A percentile compares a stretch with the other conserved stretches of the same genome.
Evolutionary conservation across 371 early-diverging fungal genomes (phyloP).

Genomic region (Mucor saturninus): DNA sequence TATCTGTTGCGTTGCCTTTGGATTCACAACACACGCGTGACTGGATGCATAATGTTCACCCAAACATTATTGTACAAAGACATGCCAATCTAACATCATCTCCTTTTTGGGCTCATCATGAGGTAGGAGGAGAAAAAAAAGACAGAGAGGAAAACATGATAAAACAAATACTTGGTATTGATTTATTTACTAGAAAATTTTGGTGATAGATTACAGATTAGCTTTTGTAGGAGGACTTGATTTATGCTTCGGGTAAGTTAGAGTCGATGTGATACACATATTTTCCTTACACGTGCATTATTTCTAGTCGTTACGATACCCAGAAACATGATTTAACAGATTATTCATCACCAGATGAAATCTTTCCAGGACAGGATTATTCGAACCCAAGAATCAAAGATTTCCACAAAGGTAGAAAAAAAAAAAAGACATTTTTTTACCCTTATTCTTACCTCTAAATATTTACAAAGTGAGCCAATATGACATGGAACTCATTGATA

Average conservation of each 20-base stretch:
- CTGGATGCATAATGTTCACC: slow-evolving; percentile 75
- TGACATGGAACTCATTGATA: slow-evolving; percentile 41
- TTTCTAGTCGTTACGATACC: slow-evolving; percentile 80
- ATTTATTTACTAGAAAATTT: slow-evolving; percentile 68
- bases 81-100: slow-evolving; percentile 42
- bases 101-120: slow-evolving; percentile 81
- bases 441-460: neutral
- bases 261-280: neutral
- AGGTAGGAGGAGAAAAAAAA: slow-evolving; percentile 34
- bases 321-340: slow-evolving; percentile 78
- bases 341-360: slow-evolving; percentile 45
- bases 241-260: slow-evolving; percentile 78
- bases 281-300: neutral
- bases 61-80: slow-evolving; percentile 67
- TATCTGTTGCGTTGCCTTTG: slow-evolving; percentile 75
- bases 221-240: slow-evolving; percentile 95
- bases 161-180: slow-evolving; percentile 9
- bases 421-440: neutral
- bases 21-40: slow-evolving; percentile 84
- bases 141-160: slow-evolving; percentile 4
- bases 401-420: slow-evolving; percentile 68
- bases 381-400: slow-evolving; percentile 91
- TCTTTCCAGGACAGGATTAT: slow-evolving; percentile 92
- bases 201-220: slow-evolving; percentile 80
- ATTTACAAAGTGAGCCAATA: slow-evolving; percentile 38